Conservation (phyloP, 164 flowering plant species). For the Saururus chinensis region DNA sequence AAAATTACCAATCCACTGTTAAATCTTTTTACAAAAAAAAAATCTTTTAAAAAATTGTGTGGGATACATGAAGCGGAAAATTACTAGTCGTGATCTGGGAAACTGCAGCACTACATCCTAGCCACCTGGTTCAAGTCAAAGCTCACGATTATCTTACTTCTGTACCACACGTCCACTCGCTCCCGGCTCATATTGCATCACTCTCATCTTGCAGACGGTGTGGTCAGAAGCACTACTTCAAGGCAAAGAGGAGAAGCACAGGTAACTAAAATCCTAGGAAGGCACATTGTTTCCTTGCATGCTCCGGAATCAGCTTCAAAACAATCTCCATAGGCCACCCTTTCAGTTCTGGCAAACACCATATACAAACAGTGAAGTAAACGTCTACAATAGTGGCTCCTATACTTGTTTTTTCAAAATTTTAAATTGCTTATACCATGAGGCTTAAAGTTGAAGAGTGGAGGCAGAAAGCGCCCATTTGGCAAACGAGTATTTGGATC, state of each 20-base stretch:
- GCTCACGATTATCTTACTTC: too few relatives aligned
- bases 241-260: not conserved
- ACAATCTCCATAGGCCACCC: slow-evolving; percentile 48
- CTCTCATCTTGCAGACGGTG: too few relatives aligned
- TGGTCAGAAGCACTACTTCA: too few relatives aligned
- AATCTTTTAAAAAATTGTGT: too few relatives aligned
- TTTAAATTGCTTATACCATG: slow-evolving; percentile 31
- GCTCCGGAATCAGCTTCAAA: slow-evolving; percentile 59
- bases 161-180: too few relatives aligned
- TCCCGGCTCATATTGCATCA: too few relatives aligned
- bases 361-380: slow-evolving; percentile 6
- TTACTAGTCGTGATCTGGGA: too few relatives aligned
- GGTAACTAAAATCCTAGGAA: slow-evolving; percentile 38
- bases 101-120: too few relatives aligned
- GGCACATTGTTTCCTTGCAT: slow-evolving; percentile 73
- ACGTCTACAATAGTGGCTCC: not conserved
- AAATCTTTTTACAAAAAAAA: too few relatives aligned
- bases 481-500: slow-evolving; percentile 64
- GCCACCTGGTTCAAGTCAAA: too few relatives aligned
- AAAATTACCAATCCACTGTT: too few relatives aligned
- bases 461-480: slow-evolving; percentile 67
- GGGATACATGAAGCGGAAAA: too few relatives aligned
- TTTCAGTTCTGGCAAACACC: slow-evolving; percentile 47
- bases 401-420: not conserved
- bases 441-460: slow-evolving; percentile 64